Evolutionary conservation across 139 green algal genomes (phyloP).

Genomic region (Micromonas commoda): DNA sequence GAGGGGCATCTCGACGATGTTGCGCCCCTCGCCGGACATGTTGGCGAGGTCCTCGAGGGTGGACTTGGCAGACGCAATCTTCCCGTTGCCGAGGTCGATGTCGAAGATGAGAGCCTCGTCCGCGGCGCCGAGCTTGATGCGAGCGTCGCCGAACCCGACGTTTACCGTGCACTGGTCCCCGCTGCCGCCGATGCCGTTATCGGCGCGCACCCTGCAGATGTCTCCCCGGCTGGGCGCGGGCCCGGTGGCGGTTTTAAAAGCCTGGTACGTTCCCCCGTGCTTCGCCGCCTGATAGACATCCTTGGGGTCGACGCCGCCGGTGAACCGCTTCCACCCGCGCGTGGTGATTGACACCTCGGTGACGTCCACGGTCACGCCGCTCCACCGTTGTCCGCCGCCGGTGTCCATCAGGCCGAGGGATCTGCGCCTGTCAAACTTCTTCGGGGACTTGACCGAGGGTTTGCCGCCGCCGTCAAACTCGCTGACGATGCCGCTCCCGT

Average conservation of each 20-base stretch:
- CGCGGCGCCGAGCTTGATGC: neutral
- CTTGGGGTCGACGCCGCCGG: neutral
- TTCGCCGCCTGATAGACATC: too few relatives aligned
- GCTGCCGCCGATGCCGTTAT: neutral
- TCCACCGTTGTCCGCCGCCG: neutral
- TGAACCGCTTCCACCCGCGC: conserved; percentile 3
- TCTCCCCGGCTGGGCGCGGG: too few relatives aligned
- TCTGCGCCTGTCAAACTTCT: too few relatives aligned
- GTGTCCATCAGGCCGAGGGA: too few relatives aligned
- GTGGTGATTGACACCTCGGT: neutral
- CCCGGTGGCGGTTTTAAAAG: too few relatives aligned
- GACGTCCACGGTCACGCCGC: neutral
- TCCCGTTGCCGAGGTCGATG: neutral
- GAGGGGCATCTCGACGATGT: neutral
- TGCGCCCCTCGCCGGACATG: neutral
- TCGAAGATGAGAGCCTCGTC: neutral
- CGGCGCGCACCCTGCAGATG: neutral
- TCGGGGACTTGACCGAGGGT: neutral
- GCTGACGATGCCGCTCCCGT: neutral
- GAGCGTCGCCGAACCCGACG: neutral
- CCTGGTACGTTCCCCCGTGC: too few relatives aligned
- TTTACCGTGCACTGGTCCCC: neutral
- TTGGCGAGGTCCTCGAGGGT: neutral
- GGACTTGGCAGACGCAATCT: neutral
- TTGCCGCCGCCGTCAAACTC: neutral